Conservation (phyloP, 2,329 filamentous ascomycete genomes). For the Neofusicoccum laricinum region DNA sequence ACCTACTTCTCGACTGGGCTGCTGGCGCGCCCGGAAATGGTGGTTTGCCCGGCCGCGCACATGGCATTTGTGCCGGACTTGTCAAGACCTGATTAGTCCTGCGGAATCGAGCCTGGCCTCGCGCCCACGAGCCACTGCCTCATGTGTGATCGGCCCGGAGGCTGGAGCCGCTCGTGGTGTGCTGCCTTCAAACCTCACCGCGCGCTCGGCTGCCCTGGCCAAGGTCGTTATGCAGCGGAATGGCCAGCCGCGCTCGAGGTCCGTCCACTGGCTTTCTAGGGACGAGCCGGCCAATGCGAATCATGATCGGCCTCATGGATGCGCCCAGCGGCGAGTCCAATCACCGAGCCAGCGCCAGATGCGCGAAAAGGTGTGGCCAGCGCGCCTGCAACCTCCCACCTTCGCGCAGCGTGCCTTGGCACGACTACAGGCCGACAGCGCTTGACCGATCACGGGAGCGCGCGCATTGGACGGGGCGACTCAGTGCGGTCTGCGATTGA, state of each 20-base stretch:
- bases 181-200: not conserved
- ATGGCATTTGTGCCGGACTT: not conserved
- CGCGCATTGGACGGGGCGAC: not conserved
- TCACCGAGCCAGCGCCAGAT: conserved; percentile 14
- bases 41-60: not conserved
- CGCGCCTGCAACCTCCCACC: not conserved
- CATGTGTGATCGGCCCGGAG: conserved; percentile 11
- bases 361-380: conserved; percentile 7
- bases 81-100: not conserved
- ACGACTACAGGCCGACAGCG: not conserved
- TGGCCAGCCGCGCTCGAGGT: not conserved
- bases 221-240: conserved; percentile 4
- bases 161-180: not conserved
- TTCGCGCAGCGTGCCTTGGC: conserved; percentile 4
- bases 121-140: not conserved
- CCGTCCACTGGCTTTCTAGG: conserved; percentile 11
- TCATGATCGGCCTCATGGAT: conserved; percentile 17
- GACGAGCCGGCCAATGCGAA: conserved; percentile 15
- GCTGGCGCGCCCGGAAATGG: conserved; percentile 6
- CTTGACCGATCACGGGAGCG: not conserved
- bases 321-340: conserved; percentile 6
- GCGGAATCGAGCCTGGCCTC: not conserved
- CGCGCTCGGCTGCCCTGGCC: not conserved
- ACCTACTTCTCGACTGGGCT: conserved; percentile 9
- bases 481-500: not conserved